Evolutionary conservation across 1,284 basidiomycete species (phyloP).

Genomic region (Schizophyllum commune): DNA sequence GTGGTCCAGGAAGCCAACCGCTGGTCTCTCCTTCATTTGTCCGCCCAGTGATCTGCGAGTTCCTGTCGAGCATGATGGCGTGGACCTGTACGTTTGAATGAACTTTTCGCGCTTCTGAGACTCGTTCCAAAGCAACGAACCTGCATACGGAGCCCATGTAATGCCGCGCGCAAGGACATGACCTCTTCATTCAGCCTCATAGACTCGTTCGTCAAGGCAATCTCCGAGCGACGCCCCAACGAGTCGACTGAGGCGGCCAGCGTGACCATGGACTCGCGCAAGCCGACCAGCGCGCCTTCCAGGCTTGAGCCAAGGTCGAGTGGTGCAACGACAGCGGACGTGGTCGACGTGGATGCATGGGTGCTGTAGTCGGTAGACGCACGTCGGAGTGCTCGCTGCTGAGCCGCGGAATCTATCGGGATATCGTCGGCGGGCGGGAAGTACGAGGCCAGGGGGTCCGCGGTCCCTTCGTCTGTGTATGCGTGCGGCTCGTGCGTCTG

Average conservation of each 20-base stretch:
- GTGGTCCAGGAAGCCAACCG: neutral
- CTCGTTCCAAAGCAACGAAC: constrained; percentile 23
- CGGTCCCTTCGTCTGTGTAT: neutral
- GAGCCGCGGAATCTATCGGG: neutral
- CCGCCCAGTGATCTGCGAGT: constrained; percentile 43
- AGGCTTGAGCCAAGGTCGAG: constrained; percentile 52
- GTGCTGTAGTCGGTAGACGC: neutral
- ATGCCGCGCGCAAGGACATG: constrained; percentile 59
- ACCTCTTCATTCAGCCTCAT: constrained; percentile 73
- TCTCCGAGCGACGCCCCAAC: constrained; percentile 52
- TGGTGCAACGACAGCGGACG: constrained; percentile 36
- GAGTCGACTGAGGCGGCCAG: constrained; percentile 58
- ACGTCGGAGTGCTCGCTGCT: neutral
- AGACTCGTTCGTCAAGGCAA: constrained; percentile 47
- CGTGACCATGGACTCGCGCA: constrained; percentile 54
- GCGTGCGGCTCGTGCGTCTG: neutral
- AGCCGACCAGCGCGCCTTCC: constrained; percentile 47
- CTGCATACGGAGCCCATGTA: constrained; percentile 79
- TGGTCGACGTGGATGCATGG: neutral
- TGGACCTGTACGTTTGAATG: constrained; percentile 33
- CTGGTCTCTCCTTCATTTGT: neutral
- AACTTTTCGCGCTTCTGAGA: neutral
- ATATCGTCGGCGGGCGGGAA: constrained; percentile 1
- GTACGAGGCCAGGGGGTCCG: constrained; percentile 4
- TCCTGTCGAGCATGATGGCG: constrained; percentile 61